phyloP scores from a whole-genome alignment of 768 basidiomycete genomes.

The Leccinum uliginosum region DNA sequence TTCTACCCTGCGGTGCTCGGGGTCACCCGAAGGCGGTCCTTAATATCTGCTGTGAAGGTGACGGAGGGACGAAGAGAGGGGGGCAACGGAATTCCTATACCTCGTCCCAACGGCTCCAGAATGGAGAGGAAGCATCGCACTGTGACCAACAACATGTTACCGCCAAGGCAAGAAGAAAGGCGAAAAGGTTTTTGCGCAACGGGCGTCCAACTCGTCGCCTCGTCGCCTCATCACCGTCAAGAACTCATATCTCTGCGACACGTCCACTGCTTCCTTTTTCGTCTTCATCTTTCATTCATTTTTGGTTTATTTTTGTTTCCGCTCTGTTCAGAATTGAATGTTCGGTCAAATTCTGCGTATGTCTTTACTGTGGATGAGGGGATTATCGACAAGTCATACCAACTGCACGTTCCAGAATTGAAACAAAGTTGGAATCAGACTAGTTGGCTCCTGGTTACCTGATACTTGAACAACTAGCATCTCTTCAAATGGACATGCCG shows the following conservation, averaged over 20 bases:
- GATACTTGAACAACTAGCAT: conserved; percentile 2
- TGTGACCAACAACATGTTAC: conserved; percentile 22
- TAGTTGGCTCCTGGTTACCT: conserved; percentile 17
- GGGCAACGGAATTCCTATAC: neutral
- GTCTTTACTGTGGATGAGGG: conserved; percentile 6
- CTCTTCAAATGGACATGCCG: conserved; percentile 1
- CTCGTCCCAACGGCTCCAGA: conserved; percentile 9
- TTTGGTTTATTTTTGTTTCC: conserved; percentile 9
- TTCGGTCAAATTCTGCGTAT: conserved; percentile 27
- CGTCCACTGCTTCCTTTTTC: neutral
- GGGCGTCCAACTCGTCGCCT: neutral
- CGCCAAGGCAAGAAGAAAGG: neutral
- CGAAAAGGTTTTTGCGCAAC: conserved; percentile 1
- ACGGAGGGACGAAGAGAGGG: neutral
- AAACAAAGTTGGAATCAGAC: conserved; percentile 26
- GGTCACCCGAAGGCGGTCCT: neutral
- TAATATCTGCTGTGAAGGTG: neutral
- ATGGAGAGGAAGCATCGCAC: conserved; percentile 10
- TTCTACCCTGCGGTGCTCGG: conserved; percentile 4
- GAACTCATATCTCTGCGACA: conserved; percentile 1
- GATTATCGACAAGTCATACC: conserved; percentile 16
- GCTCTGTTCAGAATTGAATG: conserved; percentile 14
- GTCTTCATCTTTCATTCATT: neutral
- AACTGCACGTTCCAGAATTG: conserved; percentile 28
- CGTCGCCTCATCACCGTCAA: neutral